Evolutionary conservation across 2,329 filamentous ascomycete species (phyloP), one percentile per base, ranked within the genome.

Genomic region (Tolypocladium sp.): DNA sequence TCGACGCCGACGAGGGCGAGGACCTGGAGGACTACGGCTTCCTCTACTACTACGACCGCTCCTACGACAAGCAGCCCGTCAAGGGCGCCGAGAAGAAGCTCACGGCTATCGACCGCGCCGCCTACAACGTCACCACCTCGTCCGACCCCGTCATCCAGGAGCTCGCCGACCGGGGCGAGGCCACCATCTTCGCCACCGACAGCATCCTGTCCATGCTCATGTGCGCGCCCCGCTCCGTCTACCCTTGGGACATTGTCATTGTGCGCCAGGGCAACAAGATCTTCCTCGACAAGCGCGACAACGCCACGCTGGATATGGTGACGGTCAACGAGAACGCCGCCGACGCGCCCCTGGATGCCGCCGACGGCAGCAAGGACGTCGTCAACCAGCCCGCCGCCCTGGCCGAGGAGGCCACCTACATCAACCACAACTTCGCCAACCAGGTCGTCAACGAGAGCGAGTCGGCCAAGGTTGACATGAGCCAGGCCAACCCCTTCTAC

Each of bases 401-500:
- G 60, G 93, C 95, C 70, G 89, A 97, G 75, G 94, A 99, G 79
- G 94, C 94, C 58, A 99, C 94, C 57, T 95, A 97, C 81, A 99
- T 99, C 84, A 99, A 99, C 85, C 94, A 97, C 84, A 96, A 97
- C 82, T 99, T 99, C 76, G 90, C 91, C 67, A 91, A 96, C 76
- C 94, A 99, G 81, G 91, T 95, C 57, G 92, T 99, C 65, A 76
- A 85, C 68, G 94, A 99, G 80, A 89, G 82, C 66, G 85, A 91
- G 64, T 82, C 79, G 63, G 79, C 85, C 73, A 95, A 94, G 81
- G 82, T 92, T 64, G 84, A 90, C 67, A 94, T 97, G 87, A 71
- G 85, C 61, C 82, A 96, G 78, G 87, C 90, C 72, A 97, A 97
- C 79, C 94, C 94, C 70, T 99, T 99, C 85, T 97, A 99, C 83